phyloP scores from a whole-genome alignment of 139 green algal genomes.

The Monoraphidium neglectum region DNA sequence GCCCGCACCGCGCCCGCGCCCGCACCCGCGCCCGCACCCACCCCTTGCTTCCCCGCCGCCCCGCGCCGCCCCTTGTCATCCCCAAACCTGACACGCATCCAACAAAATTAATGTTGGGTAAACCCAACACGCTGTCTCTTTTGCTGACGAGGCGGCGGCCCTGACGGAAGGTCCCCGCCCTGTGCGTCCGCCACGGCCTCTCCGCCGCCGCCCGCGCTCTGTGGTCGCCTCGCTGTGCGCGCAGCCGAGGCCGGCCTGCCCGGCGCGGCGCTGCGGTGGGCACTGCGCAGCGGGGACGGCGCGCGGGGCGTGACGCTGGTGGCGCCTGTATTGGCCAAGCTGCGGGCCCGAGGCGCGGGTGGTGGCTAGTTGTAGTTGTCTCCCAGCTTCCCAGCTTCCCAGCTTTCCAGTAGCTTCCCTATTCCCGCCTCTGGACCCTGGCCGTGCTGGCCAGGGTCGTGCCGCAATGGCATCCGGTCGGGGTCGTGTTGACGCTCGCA shows the following conservation, averaged over 20 bases:
- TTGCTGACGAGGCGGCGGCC: constrained; percentile 22
- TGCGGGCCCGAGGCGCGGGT: constrained; percentile 21
- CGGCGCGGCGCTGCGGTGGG: constrained; percentile 37
- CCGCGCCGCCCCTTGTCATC: not conserved
- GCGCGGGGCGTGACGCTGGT: constrained; percentile 32
- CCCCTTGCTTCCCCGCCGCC: not conserved
- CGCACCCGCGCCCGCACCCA: constrained; percentile 4
- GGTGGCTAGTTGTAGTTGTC: too few species aligned
- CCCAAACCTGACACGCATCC: not conserved
- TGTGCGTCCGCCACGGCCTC: constrained; percentile 43
- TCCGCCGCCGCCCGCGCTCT: constrained; percentile 26
- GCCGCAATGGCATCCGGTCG: too few species aligned
- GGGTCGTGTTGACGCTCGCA: too few species aligned
- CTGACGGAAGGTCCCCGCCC: constrained; percentile 38
- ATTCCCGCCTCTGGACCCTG: too few species aligned
- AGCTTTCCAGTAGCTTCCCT: too few species aligned
- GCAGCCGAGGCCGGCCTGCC: constrained; percentile 34
- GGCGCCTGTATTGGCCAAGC: constrained; percentile 25
- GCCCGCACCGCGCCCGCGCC: not conserved
- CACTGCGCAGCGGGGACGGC: constrained; percentile 35
- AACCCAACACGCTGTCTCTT: too few species aligned
- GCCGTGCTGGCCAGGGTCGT: too few species aligned
- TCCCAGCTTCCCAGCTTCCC: too few species aligned
- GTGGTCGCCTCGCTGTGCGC: constrained; percentile 30
- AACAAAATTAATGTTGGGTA: constrained; percentile 5